A percentile compares a stretch with the other conserved stretches of the same genome.
Conservation (phyloP, 169 alveolate genomes). For the Cystoisospora suis region DNA sequence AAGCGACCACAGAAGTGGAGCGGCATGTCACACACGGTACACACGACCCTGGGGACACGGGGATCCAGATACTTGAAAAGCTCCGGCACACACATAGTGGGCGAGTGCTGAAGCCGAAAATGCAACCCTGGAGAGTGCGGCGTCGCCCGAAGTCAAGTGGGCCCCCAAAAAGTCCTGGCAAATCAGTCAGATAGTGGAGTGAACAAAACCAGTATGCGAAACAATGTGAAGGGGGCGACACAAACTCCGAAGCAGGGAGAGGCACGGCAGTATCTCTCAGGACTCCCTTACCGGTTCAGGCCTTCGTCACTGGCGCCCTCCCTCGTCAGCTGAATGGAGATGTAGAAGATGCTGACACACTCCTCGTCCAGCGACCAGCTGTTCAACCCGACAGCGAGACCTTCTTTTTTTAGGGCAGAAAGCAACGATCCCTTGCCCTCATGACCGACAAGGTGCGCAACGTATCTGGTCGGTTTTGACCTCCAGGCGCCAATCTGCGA, state of each 20-base stretch:
- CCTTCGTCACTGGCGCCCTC: conserved; percentile 4
- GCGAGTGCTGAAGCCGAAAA: background rate
- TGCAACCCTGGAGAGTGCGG: background rate
- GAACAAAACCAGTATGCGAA: too few species aligned
- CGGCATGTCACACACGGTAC: background rate
- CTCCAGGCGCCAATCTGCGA: conserved; percentile 29
- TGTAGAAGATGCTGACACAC: conserved; percentile 13
- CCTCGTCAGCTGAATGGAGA: conserved; percentile 15
- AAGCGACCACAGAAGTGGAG: background rate
- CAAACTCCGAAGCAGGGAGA: background rate
- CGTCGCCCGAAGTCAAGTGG: background rate
- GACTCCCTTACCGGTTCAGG: background rate
- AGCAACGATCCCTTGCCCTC: conserved; percentile 81
- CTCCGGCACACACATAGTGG: background rate
- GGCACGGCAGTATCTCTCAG: background rate
- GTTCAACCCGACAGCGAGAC: conserved; percentile 68
- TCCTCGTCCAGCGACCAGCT: conserved; percentile 22
- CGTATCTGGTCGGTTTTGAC: background rate
- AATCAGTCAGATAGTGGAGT: too few species aligned
- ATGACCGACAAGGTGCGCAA: conserved; percentile 75
- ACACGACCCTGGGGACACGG: background rate
- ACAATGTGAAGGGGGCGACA: background rate
- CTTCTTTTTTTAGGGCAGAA: conserved; percentile 74
- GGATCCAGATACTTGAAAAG: background rate
- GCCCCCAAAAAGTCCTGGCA: too few species aligned